These are phyloP conservation scores for Pascua guehoae DNA, from an alignment of 1,284 basidiomycete species.

Conservation along the genomic window DNA sequence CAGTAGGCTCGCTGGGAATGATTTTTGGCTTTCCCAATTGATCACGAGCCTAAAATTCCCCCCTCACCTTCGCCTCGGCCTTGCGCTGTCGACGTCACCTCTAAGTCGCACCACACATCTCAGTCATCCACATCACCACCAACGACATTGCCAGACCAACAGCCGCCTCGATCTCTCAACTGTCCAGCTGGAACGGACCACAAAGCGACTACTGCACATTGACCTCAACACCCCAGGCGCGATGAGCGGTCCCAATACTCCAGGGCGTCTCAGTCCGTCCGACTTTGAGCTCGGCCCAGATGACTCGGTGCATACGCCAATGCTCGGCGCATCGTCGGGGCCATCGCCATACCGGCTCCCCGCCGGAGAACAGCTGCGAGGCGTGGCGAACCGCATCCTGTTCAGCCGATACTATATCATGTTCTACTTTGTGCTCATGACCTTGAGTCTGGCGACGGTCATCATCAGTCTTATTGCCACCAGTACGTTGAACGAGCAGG, in stretches of 20 bases:
- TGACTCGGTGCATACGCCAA: neutral
- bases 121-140: too few relatives aligned
- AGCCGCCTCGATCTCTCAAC: too few relatives aligned
- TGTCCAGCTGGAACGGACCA: too few relatives aligned
- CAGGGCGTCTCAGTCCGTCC: slow-evolving; percentile 4
- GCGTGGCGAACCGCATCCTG: slow-evolving; percentile 49
- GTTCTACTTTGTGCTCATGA: slow-evolving; percentile 85
- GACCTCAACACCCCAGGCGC: too few relatives aligned
- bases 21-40: too few relatives aligned
- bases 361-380: slow-evolving; percentile 42
- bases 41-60: too few relatives aligned
- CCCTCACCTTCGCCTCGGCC: too few relatives aligned
- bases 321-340: neutral
- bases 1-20: too few relatives aligned
- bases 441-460: slow-evolving; percentile 82
- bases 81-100: too few relatives aligned
- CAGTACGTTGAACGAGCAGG: slow-evolving; percentile 23
- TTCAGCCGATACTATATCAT: slow-evolving; percentile 51
- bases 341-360: slow-evolving; percentile 44
- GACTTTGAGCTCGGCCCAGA: slow-evolving; percentile 24
- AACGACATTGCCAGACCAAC: too few relatives aligned
- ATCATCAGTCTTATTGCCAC: slow-evolving; percentile 67
- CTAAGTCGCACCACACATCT: too few relatives aligned
- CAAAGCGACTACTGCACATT: too few relatives aligned
- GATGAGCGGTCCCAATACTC: slow-evolving; percentile 5